Conservation (phyloP, 306 rosid genomes). For the Dalbergia oliveri region DNA sequence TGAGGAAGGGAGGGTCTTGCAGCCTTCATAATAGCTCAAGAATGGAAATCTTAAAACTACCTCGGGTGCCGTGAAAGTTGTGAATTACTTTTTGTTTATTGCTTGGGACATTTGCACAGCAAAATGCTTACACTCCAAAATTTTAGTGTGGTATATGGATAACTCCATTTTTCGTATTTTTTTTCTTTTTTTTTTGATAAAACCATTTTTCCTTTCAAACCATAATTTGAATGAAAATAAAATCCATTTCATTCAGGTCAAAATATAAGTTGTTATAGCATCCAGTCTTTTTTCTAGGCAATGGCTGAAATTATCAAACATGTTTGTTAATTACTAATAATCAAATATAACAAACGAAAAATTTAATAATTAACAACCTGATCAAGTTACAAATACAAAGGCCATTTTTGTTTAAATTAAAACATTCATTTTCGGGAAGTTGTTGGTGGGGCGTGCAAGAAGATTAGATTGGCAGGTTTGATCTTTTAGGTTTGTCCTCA, state of each 20-base stretch:
- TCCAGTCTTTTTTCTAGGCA: not conserved
- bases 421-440: not conserved
- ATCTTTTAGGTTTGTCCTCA: conserved; percentile 6
- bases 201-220: too few species aligned
- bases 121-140: not conserved
- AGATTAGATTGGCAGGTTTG: not conserved
- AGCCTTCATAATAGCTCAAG: conserved; percentile 47
- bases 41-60: conserved; percentile 48
- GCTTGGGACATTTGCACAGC: not conserved
- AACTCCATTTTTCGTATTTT: too few species aligned
- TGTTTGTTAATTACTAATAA: too few species aligned
- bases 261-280: too few species aligned
- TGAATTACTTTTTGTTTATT: conserved; percentile 56
- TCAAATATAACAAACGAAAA: too few species aligned
- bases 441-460: conserved; percentile 16
- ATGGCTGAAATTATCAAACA: too few species aligned
- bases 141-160: too few species aligned
- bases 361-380: not conserved
- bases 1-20: conserved; percentile 29
- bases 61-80: conserved; percentile 53
- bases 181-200: too few species aligned
- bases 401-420: not conserved
- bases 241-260: too few species aligned
- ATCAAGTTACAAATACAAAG: not conserved
- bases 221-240: too few species aligned